Conservation (phyloP, 352 stramenopile genomes). For the Phytopythium mirpurense region DNA sequence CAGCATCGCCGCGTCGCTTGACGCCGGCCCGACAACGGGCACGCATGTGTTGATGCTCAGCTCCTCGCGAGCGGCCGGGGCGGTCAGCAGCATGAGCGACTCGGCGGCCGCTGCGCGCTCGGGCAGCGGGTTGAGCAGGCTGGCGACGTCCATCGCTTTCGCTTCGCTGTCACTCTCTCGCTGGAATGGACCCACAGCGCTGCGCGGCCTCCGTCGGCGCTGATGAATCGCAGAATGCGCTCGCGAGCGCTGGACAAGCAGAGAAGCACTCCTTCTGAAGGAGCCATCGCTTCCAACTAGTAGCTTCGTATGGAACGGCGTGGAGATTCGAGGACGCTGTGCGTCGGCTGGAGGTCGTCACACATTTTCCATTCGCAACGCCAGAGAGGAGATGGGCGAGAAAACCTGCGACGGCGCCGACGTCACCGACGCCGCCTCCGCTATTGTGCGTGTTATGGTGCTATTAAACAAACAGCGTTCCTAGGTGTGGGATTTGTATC, state of each 20-base stretch:
- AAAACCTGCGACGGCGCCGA: conserved; percentile 22
- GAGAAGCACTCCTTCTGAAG: too few relatives aligned
- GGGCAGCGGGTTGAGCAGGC: conserved; percentile 24
- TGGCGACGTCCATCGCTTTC: conserved; percentile 19
- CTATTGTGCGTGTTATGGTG: too few relatives aligned
- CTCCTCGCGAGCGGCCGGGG: background rate
- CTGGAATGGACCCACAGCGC: too few relatives aligned
- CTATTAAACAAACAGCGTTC: too few relatives aligned
- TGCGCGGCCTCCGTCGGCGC: background rate
- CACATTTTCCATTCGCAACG: conserved; percentile 9
- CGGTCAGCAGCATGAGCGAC: conserved; percentile 3
- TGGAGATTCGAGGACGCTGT: conserved; percentile 13
- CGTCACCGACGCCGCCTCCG: background rate
- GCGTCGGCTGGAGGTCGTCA: conserved; percentile 8
- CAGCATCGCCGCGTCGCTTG: background rate
- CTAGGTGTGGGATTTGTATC: too few relatives aligned
- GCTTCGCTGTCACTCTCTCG: too few relatives aligned
- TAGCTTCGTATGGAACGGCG: too few relatives aligned
- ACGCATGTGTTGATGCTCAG: background rate
- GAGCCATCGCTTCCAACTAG: too few relatives aligned
- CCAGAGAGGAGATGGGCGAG: background rate
- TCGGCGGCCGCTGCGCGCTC: conserved; percentile 5
- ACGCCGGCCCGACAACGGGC: too few relatives aligned
- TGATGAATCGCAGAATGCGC: background rate
- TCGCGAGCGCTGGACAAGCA: too few relatives aligned